These are phyloP conservation scores for Stereum hirsutum DNA, from an alignment of 1,284 basidiomycete species.

Conservation along the genomic window DNA sequence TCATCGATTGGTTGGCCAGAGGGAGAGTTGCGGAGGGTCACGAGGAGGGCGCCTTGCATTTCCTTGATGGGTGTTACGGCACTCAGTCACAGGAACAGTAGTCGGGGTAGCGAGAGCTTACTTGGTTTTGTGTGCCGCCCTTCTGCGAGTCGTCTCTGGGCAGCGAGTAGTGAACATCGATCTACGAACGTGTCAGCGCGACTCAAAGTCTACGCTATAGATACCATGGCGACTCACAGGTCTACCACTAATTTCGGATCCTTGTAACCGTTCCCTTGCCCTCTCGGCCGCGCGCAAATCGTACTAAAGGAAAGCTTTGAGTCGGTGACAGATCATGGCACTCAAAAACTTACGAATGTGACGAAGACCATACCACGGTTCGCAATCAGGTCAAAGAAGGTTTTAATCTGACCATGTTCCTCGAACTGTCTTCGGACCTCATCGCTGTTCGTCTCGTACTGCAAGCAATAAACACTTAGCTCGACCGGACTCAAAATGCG, in stretches of 20 bases:
- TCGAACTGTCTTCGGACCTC: conserved; percentile 83
- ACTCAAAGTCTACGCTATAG: background rate
- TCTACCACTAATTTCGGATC: conserved; percentile 75
- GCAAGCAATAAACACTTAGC: conserved; percentile 12
- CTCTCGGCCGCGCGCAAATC: conserved; percentile 88
- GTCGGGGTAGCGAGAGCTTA: conserved; percentile 20
- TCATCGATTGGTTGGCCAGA: conserved; percentile 70
- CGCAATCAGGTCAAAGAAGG: conserved; percentile 90
- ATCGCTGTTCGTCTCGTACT: conserved; percentile 88
- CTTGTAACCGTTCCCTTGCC: conserved; percentile 83
- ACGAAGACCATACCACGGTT: conserved; percentile 97
- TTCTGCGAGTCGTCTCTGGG: conserved; percentile 77
- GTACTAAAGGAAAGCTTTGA: too few species aligned
- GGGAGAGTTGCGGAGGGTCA: conserved; percentile 63
- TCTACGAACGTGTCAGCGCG: conserved; percentile 34
- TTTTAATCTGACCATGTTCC: conserved; percentile 91
- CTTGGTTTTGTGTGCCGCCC: conserved; percentile 87
- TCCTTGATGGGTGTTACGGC: conserved; percentile 31
- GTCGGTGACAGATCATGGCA: conserved; percentile 3
- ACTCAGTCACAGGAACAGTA: background rate
- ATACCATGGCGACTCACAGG: conserved; percentile 53
- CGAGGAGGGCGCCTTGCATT: conserved; percentile 76
- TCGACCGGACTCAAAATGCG: conserved; percentile 2
- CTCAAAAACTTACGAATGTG: conserved; percentile 72
- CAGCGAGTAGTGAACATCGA: conserved; percentile 96